Percentiles rank a stretch among this genome's conserved stretches.
Conservation (phyloP, 257 asterid species). For the Thymus mandschuricus region DNA sequence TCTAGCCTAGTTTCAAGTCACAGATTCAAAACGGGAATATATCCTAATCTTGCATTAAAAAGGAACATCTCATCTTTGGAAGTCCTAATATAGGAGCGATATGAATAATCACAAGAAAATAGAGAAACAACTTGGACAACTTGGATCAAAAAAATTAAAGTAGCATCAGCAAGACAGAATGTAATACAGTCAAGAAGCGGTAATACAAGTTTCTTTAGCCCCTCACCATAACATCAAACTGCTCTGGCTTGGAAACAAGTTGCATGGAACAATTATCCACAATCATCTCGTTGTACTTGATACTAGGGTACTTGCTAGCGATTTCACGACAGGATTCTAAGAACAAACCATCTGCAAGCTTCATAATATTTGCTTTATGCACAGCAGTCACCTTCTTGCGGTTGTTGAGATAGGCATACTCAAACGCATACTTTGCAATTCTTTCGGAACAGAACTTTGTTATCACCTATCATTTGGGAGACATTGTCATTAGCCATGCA, state of each 20-base stretch:
- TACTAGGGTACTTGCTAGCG: slow-evolving; percentile 90
- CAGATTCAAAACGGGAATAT: not conserved
- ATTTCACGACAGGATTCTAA: slow-evolving; percentile 95
- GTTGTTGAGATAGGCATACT: slow-evolving; percentile 97
- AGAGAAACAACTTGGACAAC: not conserved
- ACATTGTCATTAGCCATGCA: slow-evolving; percentile 39
- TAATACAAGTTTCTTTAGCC: slow-evolving; percentile 1
- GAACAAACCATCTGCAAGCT: slow-evolving; percentile 97
- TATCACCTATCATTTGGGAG: slow-evolving; percentile 66
- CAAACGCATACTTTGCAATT: slow-evolving; percentile 94
- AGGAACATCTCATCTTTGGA: slow-evolving; percentile 13
- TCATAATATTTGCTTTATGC: slow-evolving; percentile 99
- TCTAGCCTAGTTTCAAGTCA: not conserved
- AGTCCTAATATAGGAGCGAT: not conserved
- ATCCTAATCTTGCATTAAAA: not conserved
- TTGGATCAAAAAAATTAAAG: not conserved
- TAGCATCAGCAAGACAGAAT: not conserved
- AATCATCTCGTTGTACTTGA: slow-evolving; percentile 86
- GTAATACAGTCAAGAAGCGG: not conserved
- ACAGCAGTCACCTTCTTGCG: slow-evolving; percentile 95
- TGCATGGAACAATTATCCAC: slow-evolving; percentile 99
- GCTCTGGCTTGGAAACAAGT: slow-evolving; percentile 99
- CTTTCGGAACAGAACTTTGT: slow-evolving; percentile 98
- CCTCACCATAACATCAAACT: slow-evolving; percentile 95
- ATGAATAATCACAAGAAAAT: not conserved